phyloP scores from a whole-genome alignment of 2,329 filamentous ascomycete genomes.

The Keithomyces neogunnii region DNA sequence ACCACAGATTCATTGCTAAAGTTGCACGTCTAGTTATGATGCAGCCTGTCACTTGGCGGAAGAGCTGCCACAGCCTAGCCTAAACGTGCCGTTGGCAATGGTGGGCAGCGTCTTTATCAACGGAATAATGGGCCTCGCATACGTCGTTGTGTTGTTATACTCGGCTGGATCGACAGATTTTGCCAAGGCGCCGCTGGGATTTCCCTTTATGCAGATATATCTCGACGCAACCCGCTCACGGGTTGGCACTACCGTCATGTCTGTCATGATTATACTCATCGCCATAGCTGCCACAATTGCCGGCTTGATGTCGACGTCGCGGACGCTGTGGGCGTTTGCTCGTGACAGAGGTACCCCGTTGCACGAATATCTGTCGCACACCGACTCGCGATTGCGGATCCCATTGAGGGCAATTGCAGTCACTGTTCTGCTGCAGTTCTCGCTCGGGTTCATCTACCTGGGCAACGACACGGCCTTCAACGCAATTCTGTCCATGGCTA shows the following conservation, averaged over 20 bases:
- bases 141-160: constrained; percentile 33
- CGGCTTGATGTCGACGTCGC: constrained; percentile 25
- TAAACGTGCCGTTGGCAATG: constrained; percentile 25
- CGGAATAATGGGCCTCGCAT: constrained; percentile 35
- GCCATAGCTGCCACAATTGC: constrained; percentile 22
- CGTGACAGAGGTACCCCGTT: constrained; percentile 28
- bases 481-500: constrained; percentile 30
- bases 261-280: constrained; percentile 17
- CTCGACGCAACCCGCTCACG: constrained; percentile 18
- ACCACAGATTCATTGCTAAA: background rate
- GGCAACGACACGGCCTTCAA: constrained; percentile 33
- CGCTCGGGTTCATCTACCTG: constrained; percentile 29
- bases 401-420: constrained; percentile 21
- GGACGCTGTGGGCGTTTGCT: constrained; percentile 31
- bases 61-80: constrained; percentile 23
- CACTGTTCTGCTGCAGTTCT: constrained; percentile 17
- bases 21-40: constrained; percentile 18
- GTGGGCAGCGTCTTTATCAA: constrained; percentile 29
- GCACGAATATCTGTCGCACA: constrained; percentile 25
- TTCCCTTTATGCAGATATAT: constrained; percentile 34
- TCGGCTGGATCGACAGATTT: constrained; percentile 30
- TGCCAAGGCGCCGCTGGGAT: constrained; percentile 30
- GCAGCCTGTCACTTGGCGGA: constrained; percentile 25
- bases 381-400: constrained; percentile 22
- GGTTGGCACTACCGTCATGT: constrained; percentile 19